Evolutionary conservation across 768 basidiomycete genomes (phyloP).

Genomic region (Suillus clintonianus): DNA sequence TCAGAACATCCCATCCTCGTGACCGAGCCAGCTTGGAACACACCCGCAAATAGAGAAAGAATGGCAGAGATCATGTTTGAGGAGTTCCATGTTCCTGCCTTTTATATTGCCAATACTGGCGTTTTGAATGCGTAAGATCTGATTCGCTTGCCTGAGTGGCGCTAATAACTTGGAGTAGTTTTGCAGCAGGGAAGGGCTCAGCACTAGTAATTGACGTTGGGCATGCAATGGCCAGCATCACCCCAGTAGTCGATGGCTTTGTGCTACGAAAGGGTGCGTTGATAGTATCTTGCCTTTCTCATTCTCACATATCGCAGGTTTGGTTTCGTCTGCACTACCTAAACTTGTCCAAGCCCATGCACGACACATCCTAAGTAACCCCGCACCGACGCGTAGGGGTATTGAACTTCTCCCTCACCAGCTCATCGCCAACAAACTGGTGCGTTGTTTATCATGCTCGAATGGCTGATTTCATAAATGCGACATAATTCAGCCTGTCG

Average conservation of each 20-base stretch:
- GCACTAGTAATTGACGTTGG: slow-evolving; percentile 95
- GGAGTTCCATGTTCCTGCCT: slow-evolving; percentile 90
- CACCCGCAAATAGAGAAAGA: slow-evolving; percentile 85
- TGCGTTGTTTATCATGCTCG: slow-evolving; percentile 28
- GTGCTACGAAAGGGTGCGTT: slow-evolving; percentile 87
- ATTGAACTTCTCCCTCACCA: slow-evolving; percentile 85
- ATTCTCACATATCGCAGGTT: slow-evolving; percentile 49
- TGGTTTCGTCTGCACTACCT: slow-evolving; percentile 73
- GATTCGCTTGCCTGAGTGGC: slow-evolving; percentile 1
- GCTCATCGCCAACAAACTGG: slow-evolving; percentile 80
- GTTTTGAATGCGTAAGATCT: slow-evolving; percentile 82
- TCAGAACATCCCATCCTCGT: slow-evolving; percentile 89
- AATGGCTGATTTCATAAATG: slow-evolving; percentile 7
- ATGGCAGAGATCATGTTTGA: slow-evolving; percentile 99
- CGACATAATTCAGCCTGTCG: slow-evolving; percentile 62
- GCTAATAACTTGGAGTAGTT: slow-evolving; percentile 48
- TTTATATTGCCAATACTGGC: slow-evolving; percentile 94
- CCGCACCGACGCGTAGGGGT: slow-evolving; percentile 49
- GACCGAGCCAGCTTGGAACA: slow-evolving; percentile 98
- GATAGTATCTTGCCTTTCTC: background rate
- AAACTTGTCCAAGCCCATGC: slow-evolving; percentile 82
- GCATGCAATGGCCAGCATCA: slow-evolving; percentile 84
- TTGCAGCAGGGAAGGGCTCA: slow-evolving; percentile 96
- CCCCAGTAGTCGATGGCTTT: slow-evolving; percentile 96
- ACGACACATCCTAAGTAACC: slow-evolving; percentile 59